Base-by-base conservation (phyloP, 495 filamentous ascomycete species). In the Penicillium fimorum region DNA sequence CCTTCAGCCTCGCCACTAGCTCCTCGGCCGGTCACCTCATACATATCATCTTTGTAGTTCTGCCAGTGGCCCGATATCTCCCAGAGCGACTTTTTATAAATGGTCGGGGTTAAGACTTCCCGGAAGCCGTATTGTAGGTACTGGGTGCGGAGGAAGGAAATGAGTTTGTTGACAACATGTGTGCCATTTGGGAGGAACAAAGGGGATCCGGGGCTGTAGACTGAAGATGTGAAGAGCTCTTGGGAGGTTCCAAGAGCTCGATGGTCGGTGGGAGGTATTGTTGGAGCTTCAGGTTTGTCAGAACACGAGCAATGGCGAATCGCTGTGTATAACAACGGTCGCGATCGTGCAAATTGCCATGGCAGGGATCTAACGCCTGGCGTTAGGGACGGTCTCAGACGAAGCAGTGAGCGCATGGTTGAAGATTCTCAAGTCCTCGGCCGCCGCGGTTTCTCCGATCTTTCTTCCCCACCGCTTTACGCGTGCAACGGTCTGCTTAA, bases 11-110 rank as follows among this genome's bases (percentile, higher is more conserved):
- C 68, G 2, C 77, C 83, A 6, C 69, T 74, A n/a, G 79, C 78
- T 13, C 80, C 82, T 12, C 82, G 82, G 53, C 79, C 84, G 5
- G 83, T 87, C 27, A 96, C 92, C 53, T 88, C 86, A 75, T 91
- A 97, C 92, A 97, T 97, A 64, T 96, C 91, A 65, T 96, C 87
- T 59, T 89, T 87, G 72, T 96, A 97, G 69, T 96, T 96, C 35
- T 93, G 87, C 84, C 92, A 90, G 62, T 97, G 92, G 3, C 92
- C 92, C 4, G 89, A 94, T 48, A 84, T 85, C 63, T 90, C 84
- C 92, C 92, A 97, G 48, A 97, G 75, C 1, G 88, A 85, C 64
- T 87, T 87, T 71, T 96, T 97, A 80, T 95, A 97, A 58, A 97
- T 95, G 29, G 87, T 95, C 3, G 92, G 92, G 3, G 92, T 96